Conservation (phyloP, 371 early-diverging fungal species). For the Mucor ambiguus region DNA sequence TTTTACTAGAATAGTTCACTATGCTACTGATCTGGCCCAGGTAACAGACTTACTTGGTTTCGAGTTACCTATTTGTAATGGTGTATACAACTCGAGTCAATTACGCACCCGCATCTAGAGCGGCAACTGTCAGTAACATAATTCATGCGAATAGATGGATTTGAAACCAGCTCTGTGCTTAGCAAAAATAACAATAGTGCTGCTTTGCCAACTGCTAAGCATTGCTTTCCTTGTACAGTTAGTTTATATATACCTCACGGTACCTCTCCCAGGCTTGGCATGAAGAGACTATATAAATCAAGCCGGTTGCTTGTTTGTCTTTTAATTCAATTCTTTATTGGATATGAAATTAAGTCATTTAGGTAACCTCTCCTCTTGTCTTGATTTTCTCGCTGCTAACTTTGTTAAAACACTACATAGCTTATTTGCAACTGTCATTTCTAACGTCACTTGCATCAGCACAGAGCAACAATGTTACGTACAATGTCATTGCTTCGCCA, state of each 20-base stretch:
- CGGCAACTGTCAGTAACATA: background rate
- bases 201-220: background rate
- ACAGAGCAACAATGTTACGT: constrained; percentile 5
- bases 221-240: background rate
- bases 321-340: background rate
- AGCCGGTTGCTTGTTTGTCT: background rate
- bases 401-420: background rate
- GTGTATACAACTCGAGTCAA: background rate
- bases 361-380: background rate
- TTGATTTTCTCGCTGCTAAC: background rate
- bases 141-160: background rate
- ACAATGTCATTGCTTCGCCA: constrained; percentile 19
- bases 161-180: background rate
- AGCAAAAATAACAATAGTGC: background rate
- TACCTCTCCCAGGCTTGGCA: background rate
- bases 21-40: background rate
- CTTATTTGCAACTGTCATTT: background rate
- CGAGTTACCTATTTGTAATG: background rate
- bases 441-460: background rate
- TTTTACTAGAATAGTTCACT: background rate
- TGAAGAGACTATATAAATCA: background rate
- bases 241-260: background rate
- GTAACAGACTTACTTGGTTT: background rate
- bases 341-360: background rate
- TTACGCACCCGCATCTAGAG: too few relatives aligned